Percentiles rank a stretch among this genome's conserved stretches.
These are phyloP conservation scores for Colletotrichum sp. DNA, from an alignment of 2,329 filamentous ascomycete genomes.

Conservation along the genomic window DNA sequence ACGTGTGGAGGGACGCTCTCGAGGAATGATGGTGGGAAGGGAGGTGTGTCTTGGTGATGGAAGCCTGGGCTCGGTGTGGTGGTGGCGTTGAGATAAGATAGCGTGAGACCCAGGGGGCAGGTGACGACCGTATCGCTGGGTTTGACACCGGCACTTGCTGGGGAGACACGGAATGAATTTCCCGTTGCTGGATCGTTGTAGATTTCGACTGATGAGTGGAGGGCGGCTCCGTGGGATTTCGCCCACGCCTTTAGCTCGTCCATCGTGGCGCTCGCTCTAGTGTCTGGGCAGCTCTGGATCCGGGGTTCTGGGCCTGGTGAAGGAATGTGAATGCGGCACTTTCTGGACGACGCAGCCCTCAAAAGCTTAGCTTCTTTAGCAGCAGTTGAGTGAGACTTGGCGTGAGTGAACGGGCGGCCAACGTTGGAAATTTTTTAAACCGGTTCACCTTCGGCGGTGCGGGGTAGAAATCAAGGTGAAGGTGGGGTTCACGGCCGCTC, in stretches of 20 bases:
- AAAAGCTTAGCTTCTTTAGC: neutral
- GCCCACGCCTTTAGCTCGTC: constrained; percentile 54
- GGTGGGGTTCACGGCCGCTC: neutral
- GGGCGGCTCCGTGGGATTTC: constrained; percentile 44
- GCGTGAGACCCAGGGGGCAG: constrained; percentile 56
- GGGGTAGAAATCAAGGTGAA: constrained; percentile 12
- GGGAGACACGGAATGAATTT: constrained; percentile 58
- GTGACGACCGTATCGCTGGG: constrained; percentile 52
- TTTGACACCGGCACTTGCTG: constrained; percentile 30
- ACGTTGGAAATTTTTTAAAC: neutral
- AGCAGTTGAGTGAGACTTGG: neutral
- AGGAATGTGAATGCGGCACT: neutral
- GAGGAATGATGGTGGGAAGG: constrained; percentile 58
- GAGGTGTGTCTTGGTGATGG: constrained; percentile 12
- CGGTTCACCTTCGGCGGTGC: neutral
- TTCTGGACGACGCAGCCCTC: neutral
- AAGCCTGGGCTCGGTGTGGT: constrained; percentile 28
- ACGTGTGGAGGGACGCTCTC: constrained; percentile 59
- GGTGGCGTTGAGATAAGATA: constrained; percentile 65
- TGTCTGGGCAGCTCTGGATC: neutral
- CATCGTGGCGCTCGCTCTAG: neutral
- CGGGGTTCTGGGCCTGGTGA: neutral
- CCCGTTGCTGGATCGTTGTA: constrained; percentile 55
- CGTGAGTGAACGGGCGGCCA: neutral
- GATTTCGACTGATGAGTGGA: constrained; percentile 59